Percentiles rank a stretch among this genome's conserved stretches.
These are phyloP conservation scores for Zygoascus flipseniorum DNA, from an alignment of 805 yeast species.

Conservation along the genomic window DNA sequence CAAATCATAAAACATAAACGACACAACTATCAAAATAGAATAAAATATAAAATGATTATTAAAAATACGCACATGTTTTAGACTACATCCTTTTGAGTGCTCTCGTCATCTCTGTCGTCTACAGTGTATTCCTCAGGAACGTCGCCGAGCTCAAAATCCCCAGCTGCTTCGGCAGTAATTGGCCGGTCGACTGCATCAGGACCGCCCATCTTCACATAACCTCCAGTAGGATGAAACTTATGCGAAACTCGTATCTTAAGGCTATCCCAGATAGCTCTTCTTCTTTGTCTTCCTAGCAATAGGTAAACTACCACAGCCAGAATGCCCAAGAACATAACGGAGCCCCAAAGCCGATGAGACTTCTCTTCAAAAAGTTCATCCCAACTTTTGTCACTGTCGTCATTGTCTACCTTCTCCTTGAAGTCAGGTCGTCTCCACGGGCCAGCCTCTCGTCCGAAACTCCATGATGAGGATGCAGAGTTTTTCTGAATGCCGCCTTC, in stretches of 20 bases:
- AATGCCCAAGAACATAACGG: conserved; percentile 27
- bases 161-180: conserved; percentile 4
- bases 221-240: background rate
- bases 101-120: background rate
- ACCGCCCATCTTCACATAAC: background rate
- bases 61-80: no score
- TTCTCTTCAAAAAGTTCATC: conserved; percentile 12
- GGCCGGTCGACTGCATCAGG: background rate
- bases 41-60: no score
- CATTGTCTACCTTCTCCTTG: conserved; percentile 14
- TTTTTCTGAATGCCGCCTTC: conserved; percentile 14
- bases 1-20: no score
- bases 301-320: conserved; percentile 27
- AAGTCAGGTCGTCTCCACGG: conserved; percentile 9
- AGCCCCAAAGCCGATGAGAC: conserved; percentile 32
- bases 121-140: conserved; percentile 2
- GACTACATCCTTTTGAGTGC: background rate
- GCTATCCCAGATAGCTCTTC: conserved; percentile 16
- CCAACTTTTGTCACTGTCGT: conserved; percentile 20
- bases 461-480: conserved; percentile 11
- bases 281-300: conserved; percentile 28
- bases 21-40: no score
- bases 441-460: conserved; percentile 13
- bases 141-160: conserved; percentile 20
- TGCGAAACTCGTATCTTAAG: conserved; percentile 10